These are phyloP conservation scores for Serendipita sp. DNA, from an alignment of 768 basidiomycete species.

Conservation along the genomic window DNA sequence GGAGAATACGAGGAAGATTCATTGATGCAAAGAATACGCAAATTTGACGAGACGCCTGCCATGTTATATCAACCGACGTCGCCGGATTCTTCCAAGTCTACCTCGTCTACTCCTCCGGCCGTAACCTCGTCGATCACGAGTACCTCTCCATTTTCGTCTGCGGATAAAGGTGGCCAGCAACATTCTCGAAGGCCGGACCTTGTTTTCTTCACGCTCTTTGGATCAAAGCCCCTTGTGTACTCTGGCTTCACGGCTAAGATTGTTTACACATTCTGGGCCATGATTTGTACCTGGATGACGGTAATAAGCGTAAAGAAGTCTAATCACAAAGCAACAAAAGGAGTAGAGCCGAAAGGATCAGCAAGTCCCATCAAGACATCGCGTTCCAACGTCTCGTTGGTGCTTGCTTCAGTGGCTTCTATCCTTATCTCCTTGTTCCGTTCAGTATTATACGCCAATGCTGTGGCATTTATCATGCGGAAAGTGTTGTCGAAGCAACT, in stretches of 20 bases:
- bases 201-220: constrained; percentile 63
- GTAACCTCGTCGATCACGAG: not conserved
- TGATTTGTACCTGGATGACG: constrained; percentile 33
- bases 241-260: constrained; percentile 55
- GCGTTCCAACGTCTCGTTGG: not conserved
- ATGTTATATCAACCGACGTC: not conserved
- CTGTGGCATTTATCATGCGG: constrained; percentile 54
- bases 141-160: not conserved
- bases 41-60: constrained; percentile 5
- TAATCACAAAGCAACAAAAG: not conserved
- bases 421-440: constrained; percentile 37
- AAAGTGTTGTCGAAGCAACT: constrained; percentile 46
- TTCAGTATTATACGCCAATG: constrained; percentile 47
- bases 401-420: constrained; percentile 30
- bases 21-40: constrained; percentile 2
- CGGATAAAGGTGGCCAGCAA: not conserved
- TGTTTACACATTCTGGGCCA: constrained; percentile 34
- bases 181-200: not conserved
- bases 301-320: constrained; percentile 12
- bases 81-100: too few species aligned
- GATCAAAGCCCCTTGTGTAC: constrained; percentile 48
- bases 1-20: not conserved
- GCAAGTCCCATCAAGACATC: not conserved
- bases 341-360: not conserved
- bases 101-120: not conserved